phyloP scores from a whole-genome alignment of 2,329 filamentous ascomycete genomes.

The Colletotrichum sublineola region DNA sequence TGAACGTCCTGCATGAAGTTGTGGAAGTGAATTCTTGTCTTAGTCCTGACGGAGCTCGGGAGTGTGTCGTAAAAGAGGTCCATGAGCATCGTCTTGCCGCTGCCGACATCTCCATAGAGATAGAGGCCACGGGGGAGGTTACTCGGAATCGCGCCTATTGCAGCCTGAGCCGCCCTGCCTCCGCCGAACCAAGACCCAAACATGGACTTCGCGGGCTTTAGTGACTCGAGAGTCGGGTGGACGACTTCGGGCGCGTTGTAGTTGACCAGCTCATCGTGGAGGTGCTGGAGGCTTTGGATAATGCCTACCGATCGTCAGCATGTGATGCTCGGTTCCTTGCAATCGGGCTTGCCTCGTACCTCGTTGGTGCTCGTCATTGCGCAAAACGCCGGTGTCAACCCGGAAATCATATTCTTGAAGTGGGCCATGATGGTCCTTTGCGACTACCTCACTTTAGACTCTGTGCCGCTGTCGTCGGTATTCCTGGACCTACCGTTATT shows the following conservation, averaged over 20 bases:
- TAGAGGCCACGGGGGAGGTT: slow-evolving; percentile 90
- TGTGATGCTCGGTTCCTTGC: slow-evolving; percentile 2
- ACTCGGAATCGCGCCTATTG: slow-evolving; percentile 71
- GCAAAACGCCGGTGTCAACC: slow-evolving; percentile 78
- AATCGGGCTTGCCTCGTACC: slow-evolving; percentile 62
- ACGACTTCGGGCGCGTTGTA: slow-evolving; percentile 82
- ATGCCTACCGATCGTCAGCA: slow-evolving; percentile 69
- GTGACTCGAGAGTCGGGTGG: slow-evolving; percentile 81
- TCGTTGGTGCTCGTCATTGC: slow-evolving; percentile 92
- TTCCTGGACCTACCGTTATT: slow-evolving; percentile 22
- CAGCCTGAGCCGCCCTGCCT: slow-evolving; percentile 52
- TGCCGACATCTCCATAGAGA: slow-evolving; percentile 95
- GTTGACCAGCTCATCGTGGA: slow-evolving; percentile 83
- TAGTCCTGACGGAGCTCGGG: slow-evolving; percentile 81
- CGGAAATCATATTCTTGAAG: slow-evolving; percentile 89
- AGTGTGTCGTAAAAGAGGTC: slow-evolving; percentile 97
- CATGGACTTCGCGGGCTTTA: slow-evolving; percentile 66
- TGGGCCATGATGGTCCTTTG: slow-evolving; percentile 70
- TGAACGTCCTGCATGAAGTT: slow-evolving; percentile 99
- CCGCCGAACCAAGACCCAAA: slow-evolving; percentile 74
- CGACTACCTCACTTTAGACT: slow-evolving; percentile 27
- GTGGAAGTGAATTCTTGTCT: slow-evolving; percentile 97
- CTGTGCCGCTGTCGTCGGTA: neutral
- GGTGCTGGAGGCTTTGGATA: slow-evolving; percentile 87
- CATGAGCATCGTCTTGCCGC: slow-evolving; percentile 99